Evolutionary conservation across 768 basidiomycete species (phyloP), one percentile per base, ranked within the genome.

Genomic region (Phylloporus arenicola): DNA sequence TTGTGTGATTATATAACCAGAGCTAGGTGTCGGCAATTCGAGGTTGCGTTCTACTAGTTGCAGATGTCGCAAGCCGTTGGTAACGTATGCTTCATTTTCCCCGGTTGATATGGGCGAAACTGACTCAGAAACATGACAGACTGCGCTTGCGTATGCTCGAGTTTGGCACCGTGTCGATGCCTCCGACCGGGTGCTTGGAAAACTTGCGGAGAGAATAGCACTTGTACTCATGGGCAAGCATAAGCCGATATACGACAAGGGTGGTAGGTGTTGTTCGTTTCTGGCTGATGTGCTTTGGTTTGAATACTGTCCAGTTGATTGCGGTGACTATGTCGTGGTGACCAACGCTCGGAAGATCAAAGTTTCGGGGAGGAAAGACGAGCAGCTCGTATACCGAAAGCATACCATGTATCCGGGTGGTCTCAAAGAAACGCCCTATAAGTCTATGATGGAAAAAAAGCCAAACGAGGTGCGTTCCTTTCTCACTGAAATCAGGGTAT

Each of bases 191-290:
- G 75, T 93, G n/a, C 77, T 98, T 16, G 96, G 96, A 64, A 92
- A 94, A 75, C 79, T 98, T 10, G 94, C 96, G 6, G 86, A 89
- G 60, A 80, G 92, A 31, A 96, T 99, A 59, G 95, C 96, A 3
- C 80, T 91, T 51, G 92, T 93, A 29, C 78, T 99, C 41, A 97
- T 97, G 95, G 96, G 95, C 64, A 99, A 98, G 72, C 93, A 98
- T 69, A 99, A 98, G 65, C 94, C 95, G 6, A 91, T 94, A 35
- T 98, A 90, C 61, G 92, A 98, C 70, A 92, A 91, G 10, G 79
- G 86, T 57, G 81, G 95, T 92, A 54, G 51, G 86, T 72, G 14
- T 29, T 13, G 24, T 12, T 34, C 12, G 16, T 24, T 12, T 31
- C 20, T 2, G 9, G 2, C 11, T 2, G 44, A 3, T n/a, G 8